Conservation (phyloP, 352 stramenopile species). For the Phytophthora crassamura region DNA sequence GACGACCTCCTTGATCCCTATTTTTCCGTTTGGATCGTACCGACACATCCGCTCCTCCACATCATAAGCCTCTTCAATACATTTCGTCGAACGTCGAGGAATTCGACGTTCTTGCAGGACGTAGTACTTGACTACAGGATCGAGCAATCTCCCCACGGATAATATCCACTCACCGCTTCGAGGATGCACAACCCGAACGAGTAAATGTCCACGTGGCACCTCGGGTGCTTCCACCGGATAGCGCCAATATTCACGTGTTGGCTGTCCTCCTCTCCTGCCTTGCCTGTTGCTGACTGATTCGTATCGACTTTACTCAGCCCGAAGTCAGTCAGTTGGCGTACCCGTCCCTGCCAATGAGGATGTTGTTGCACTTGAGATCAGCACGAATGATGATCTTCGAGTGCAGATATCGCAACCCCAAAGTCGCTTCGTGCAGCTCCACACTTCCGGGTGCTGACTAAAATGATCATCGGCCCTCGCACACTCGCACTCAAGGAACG, state of each 20-base stretch:
- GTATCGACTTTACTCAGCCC: no score
- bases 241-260: no score
- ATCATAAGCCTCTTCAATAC: slow-evolving; percentile 13
- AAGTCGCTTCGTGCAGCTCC: slow-evolving; percentile 28
- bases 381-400: slow-evolving; percentile 45
- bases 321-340: slow-evolving; percentile 1
- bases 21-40: no score
- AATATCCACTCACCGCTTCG: slow-evolving; percentile 8
- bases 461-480: slow-evolving; percentile 10
- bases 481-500: no score
- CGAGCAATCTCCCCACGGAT: slow-evolving; percentile 18
- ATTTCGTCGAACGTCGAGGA: slow-evolving; percentile 11
- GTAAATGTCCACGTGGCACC: slow-evolving; percentile 15
- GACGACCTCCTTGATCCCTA: no score
- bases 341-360: background rate
- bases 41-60: no score
- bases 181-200: slow-evolving; percentile 37
- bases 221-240: slow-evolving; percentile 27
- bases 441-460: slow-evolving; percentile 3
- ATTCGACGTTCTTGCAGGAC: background rate
- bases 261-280: no score
- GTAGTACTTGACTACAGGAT: slow-evolving; percentile 11
- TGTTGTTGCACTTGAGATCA: slow-evolving; percentile 20
- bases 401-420: slow-evolving; percentile 64
- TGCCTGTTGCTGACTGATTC: no score